Base-by-base conservation (phyloP, 495 filamentous ascomycete species). In the Cladorrhinum samala region DNA sequence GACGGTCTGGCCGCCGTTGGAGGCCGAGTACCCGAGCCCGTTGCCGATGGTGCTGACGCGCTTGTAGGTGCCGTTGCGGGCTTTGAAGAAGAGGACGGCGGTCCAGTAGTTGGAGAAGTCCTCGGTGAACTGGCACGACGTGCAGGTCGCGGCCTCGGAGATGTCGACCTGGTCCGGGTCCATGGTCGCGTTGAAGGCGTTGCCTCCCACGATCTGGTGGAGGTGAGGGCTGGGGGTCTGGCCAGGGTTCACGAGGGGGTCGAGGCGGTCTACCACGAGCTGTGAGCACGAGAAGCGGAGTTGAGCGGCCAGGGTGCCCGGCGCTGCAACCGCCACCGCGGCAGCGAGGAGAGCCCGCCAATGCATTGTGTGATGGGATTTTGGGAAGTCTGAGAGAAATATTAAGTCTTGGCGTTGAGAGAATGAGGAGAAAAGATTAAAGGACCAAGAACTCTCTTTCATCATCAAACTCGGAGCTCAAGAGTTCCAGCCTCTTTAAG, bases 21-120 rank as follows among this genome's bases (percentile, higher is more conserved):
- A 24, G 2, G 44, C 25, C 1, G 45, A 17, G 20, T 54, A 56
- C 13, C 54, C 54, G 5, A 60, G 47, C 5, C 41, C 46, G 54
- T 57, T 61, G 41, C 54, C 54, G 11, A 50, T 18, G 9, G 66
- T 63, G 14, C 56, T 54, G 11, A 71, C 69, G 9, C 67, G 63
- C 47, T 72, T 64, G 55, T 65, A 71, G 19, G 68, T 68, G 23
- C 65, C 64, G 54, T 70, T 74, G 7, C 59, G 58, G 8, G 64
- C 64, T 2, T 53, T 47, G 45, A 47, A 47, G 45, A 33, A 47
- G 13, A 47, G 24, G 4, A 47, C 45, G 24, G 45, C 45, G 24
- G 45, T 47, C 45, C 45, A 47, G 45, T 47, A 47, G 45, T 47
- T 47, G 45, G 45, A 47, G n/a, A 47, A 47, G 45, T 47, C 45